Conservation (phyloP, 345 rosid genomes). For the Sonneratia caseolaris region DNA sequence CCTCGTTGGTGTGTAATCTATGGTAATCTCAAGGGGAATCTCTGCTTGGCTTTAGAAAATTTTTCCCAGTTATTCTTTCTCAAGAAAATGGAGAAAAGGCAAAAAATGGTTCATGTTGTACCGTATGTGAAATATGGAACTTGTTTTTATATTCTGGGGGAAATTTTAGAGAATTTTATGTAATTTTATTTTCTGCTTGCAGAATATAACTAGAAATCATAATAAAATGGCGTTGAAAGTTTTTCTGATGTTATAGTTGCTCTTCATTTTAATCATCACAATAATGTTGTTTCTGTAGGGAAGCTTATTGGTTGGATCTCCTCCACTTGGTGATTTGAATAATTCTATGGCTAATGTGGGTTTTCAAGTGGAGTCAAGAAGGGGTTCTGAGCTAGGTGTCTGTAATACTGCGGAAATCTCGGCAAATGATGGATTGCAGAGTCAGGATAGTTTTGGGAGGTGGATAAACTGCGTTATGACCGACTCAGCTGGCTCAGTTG, state of each 20-base stretch:
- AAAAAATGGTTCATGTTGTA: background rate
- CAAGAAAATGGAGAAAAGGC: background rate
- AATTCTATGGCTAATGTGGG: slow-evolving; percentile 22
- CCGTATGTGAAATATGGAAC: too few relatives aligned
- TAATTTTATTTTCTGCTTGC: background rate
- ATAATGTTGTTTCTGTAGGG: slow-evolving; percentile 20
- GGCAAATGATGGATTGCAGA: slow-evolving; percentile 45
- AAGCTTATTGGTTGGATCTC: slow-evolving; percentile 18
- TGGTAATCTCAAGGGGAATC: background rate
- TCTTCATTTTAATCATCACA: slow-evolving; percentile 12
- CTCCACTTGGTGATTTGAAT: slow-evolving; percentile 17
- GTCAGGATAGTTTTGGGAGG: slow-evolving; percentile 79
- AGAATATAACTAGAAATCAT: background rate
- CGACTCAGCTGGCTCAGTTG: slow-evolving; percentile 40
- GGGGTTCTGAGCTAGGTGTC: slow-evolving; percentile 18
- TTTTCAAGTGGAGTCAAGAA: slow-evolving; percentile 23
- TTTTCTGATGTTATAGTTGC: background rate
- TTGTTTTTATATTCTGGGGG: background rate
- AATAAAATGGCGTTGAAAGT: background rate
- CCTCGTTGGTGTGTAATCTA: background rate
- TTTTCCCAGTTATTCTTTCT: background rate
- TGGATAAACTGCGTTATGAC: slow-evolving; percentile 58
- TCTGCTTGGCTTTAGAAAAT: background rate
- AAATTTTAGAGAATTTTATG: too few relatives aligned
- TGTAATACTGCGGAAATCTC: slow-evolving; percentile 34